Evolutionary conservation across 129 eudicot genomes (phyloP).

Genomic region (Pittosporum tobira): DNA sequence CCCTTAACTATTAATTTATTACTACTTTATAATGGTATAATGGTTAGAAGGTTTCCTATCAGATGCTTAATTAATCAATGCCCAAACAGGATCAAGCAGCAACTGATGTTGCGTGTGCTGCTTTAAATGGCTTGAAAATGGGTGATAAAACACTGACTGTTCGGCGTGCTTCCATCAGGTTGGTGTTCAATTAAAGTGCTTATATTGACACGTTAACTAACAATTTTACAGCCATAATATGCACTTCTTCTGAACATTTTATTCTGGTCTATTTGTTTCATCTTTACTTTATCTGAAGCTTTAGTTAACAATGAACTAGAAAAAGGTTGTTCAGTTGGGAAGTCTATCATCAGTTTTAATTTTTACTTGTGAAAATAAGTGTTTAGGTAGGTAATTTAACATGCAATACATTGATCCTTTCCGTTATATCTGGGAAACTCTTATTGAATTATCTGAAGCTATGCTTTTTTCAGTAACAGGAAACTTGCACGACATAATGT

Average conservation of each 20-base stretch:
- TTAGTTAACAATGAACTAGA: background rate
- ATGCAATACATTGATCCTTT: too few species aligned
- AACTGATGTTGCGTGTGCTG: slow-evolving; percentile 86
- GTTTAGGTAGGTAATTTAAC: too few species aligned
- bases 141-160: slow-evolving; percentile 95
- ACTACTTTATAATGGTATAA: background rate
- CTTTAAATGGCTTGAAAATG: slow-evolving; percentile 86
- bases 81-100: slow-evolving; percentile 62
- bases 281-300: background rate
- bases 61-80: slow-evolving; percentile 11
- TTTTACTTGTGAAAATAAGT: too few species aligned
- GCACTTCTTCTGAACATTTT: background rate
- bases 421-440: too few species aligned
- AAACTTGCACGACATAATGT: too few species aligned
- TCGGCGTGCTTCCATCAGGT: slow-evolving; percentile 89
- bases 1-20: too few species aligned
- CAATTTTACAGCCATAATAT: background rate
- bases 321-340: background rate
- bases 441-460: too few species aligned
- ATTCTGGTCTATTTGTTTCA: background rate
- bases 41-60: background rate
- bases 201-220: background rate
- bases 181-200: slow-evolving; percentile 1
- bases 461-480: too few species aligned
- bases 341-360: too few species aligned